Percentiles rank a stretch among this genome's conserved stretches.
phyloP scores from a whole-genome alignment of 768 basidiomycete species.

The Trametes maxima region DNA sequence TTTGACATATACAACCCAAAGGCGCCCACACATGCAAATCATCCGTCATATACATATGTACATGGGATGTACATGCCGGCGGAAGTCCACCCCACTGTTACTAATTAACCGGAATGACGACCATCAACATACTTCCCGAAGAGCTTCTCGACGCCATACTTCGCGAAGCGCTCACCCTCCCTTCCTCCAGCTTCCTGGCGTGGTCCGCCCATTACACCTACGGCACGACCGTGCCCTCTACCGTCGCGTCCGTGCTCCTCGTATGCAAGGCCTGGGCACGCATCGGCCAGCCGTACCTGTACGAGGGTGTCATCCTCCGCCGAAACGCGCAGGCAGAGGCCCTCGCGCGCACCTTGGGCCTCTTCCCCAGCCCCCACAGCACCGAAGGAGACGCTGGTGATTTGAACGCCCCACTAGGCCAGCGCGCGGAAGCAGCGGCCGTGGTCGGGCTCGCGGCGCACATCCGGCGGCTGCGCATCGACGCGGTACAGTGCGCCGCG shows the following conservation, averaged over 20 bases:
- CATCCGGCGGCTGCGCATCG: constrained; percentile 2
- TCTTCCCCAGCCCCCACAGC: no score
- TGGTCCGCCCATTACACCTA: not conserved
- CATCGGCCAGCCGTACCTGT: not conserved
- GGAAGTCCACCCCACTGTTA: no score
- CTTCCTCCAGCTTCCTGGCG: not conserved
- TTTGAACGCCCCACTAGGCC: no score
- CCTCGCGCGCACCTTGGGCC: not conserved
- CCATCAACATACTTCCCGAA: constrained; percentile 1
- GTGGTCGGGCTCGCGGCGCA: not conserved
- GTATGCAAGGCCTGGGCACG: constrained; percentile 1
- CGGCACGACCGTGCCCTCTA: not conserved
- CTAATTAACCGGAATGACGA: not conserved
- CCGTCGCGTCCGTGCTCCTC: not conserved
- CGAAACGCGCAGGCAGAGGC: not conserved
- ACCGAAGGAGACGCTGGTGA: no score
- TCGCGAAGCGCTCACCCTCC: not conserved
- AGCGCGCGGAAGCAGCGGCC: not conserved
- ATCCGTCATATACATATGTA: no score
- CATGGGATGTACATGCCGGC: no score
- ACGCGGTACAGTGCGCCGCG: not conserved
- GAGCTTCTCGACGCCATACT: constrained; percentile 1
- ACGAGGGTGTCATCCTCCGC: constrained; percentile 2
- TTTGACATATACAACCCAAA: no score
- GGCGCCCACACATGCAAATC: no score